phyloP scores from a whole-genome alignment of 805 yeast genomes.

The Teunomyces barrocoloradensis region DNA sequence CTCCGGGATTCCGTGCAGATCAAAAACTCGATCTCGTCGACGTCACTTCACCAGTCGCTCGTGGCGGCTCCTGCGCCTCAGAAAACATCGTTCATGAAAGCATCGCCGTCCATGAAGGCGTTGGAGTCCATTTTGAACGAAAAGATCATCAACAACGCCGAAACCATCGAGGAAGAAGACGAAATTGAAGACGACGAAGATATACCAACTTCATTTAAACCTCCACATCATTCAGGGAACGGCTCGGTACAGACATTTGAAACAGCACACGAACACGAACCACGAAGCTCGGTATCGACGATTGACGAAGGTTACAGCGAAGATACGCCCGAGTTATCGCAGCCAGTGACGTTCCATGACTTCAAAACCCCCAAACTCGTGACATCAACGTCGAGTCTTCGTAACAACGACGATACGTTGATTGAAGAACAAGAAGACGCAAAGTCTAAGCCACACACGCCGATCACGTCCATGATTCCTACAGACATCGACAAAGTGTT shows the following conservation, averaged over 20 bases:
- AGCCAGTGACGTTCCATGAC: slow-evolving; percentile 24
- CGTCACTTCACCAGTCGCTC: slow-evolving; percentile 16
- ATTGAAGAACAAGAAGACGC: slow-evolving; percentile 20
- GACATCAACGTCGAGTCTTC: neutral
- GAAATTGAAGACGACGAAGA: slow-evolving; percentile 9
- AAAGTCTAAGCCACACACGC: neutral
- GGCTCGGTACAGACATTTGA: slow-evolving; percentile 26
- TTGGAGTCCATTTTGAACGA: slow-evolving; percentile 32
- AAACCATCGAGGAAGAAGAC: slow-evolving; percentile 15
- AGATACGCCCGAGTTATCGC: slow-evolving; percentile 23
- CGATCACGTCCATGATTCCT: neutral
- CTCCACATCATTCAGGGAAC: neutral
- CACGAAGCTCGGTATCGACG: slow-evolving; percentile 18
- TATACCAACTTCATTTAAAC: neutral
- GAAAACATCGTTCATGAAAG: slow-evolving; percentile 31
- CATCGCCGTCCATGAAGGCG: slow-evolving; percentile 42
- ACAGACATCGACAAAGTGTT: neutral
- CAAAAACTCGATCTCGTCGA: slow-evolving; percentile 24
- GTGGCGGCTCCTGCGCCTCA: neutral
- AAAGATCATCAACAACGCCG: slow-evolving; percentile 5
- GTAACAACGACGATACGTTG: slow-evolving; percentile 25
- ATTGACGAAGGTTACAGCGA: slow-evolving; percentile 21
- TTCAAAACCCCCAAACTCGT: slow-evolving; percentile 9
- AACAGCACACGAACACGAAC: slow-evolving; percentile 20
- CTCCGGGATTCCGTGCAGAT: slow-evolving; percentile 27